phyloP scores from a whole-genome alignment of 2,329 filamentous ascomycete genomes.

The Calycina marina region DNA sequence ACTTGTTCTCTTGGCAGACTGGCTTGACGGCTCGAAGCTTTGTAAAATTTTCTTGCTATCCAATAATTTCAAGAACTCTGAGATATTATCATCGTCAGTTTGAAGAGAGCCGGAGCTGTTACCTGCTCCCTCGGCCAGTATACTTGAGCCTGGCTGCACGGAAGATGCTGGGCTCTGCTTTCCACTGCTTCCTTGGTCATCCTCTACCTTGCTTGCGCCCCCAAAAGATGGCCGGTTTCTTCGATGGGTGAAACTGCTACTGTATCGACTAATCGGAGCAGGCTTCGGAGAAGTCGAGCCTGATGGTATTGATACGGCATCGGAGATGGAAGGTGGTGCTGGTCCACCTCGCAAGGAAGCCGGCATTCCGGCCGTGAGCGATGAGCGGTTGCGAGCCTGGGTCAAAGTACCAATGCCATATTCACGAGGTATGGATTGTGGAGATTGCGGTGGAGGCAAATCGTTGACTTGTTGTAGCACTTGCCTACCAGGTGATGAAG shows the following conservation, averaged over 20 bases:
- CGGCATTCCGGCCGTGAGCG: constrained; percentile 61
- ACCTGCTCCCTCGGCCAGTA: constrained; percentile 56
- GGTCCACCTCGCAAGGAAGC: constrained; percentile 55
- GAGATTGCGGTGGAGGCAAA: constrained; percentile 33
- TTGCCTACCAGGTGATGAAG: constrained; percentile 56
- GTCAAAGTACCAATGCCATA: constrained; percentile 34
- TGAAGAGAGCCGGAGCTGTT: constrained; percentile 52
- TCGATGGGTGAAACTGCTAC: constrained; percentile 86
- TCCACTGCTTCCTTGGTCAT: constrained; percentile 67
- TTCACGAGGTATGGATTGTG: constrained; percentile 34
- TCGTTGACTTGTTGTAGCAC: constrained; percentile 15
- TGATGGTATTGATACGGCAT: constrained; percentile 48
- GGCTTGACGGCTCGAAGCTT: constrained; percentile 57
- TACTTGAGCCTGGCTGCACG: constrained; percentile 61
- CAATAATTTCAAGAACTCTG: constrained; percentile 78
- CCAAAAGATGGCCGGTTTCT: constrained; percentile 65
- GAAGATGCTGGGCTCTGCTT: constrained; percentile 58
- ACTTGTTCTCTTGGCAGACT: constrained; percentile 59
- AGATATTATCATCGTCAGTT: constrained; percentile 82
- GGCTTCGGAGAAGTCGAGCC: constrained; percentile 67
- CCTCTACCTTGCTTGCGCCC: constrained; percentile 59
- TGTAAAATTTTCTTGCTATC: constrained; percentile 78
- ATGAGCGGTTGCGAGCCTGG: constrained; percentile 54
- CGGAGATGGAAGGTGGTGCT: constrained; percentile 40
- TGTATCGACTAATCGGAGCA: constrained; percentile 66